Evolutionary conservation across 2,329 filamentous ascomycete genomes (phyloP), one percentile per base, ranked within the genome.

Genomic region (Calonectria pseudoreteaudii): DNA sequence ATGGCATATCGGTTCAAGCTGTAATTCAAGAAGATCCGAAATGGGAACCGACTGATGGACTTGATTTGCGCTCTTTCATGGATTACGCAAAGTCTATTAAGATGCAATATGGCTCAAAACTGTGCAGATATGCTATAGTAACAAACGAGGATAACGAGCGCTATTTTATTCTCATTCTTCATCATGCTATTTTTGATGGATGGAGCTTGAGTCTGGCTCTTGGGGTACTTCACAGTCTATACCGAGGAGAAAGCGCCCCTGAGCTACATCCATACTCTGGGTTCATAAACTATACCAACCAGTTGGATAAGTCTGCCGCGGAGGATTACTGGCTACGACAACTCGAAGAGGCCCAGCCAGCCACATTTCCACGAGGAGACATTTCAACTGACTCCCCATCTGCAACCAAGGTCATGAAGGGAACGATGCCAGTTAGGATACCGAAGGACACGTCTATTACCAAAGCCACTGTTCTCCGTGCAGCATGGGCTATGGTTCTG

Each of bases 401-500:
- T 89, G 75, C 84, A 87, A 71, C 86, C 88, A 72, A 84, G 90
- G 53, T 80, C 82, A 52, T 41, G 16, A 31, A 68, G 6, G 7
- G 52, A 4, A 68, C 34, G 9, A 62, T 62, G 14, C 0, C 53
- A 18, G 30, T 64, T 8, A 20, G 23, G 11, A 28, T 56, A 23
- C 28, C 60, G 1, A 41, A 28, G n/a, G 38, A 58, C 41, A 50
- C 47, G 10, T 52, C 36, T 41, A 68, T 75, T 9, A 78, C 76
- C 0, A 68, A 68, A 11, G 53, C 79, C 0, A 80, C 65, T 0
- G n/a, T 79, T n/a, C 26, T 81, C n/a, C 73, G 74, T 1, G 86
- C 88, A 36, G 90, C 90, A 0, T 86, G 89, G 78, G 86, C 87
- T 9, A 87, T 88, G 70, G 78, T 93, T 2, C 91, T 4, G 82